A percentile compares a stretch with the other conserved stretches of the same genome.
phyloP scores from a whole-genome alignment of 202 grass and related monocot genomes.

The Cymbopogon flexuosus region DNA sequence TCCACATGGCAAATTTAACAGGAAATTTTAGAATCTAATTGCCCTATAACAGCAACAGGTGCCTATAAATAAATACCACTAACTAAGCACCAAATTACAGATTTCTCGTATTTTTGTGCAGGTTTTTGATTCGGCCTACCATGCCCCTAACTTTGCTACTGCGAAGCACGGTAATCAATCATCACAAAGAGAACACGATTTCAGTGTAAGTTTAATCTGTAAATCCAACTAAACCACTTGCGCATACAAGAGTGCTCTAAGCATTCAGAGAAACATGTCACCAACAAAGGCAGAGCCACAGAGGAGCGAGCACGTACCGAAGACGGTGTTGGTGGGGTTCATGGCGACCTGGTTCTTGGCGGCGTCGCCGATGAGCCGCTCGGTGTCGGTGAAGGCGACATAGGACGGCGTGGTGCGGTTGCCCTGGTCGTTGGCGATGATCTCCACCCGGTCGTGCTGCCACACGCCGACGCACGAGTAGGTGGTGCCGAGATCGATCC shows the following conservation, averaged over 20 bases:
- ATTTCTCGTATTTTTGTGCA: neutral
- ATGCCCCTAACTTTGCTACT: neutral
- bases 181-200: neutral
- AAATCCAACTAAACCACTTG: neutral
- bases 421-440: conserved; percentile 89
- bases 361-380: conserved; percentile 86
- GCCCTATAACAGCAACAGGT: neutral
- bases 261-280: neutral
- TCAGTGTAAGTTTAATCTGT: neutral
- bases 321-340: conserved; percentile 92
- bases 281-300: neutral
- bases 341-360: conserved; percentile 94
- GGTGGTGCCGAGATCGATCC: conserved; percentile 85
- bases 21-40: too few relatives aligned
- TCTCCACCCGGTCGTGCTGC: conserved; percentile 93
- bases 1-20: too few relatives aligned
- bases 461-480: conserved; percentile 94
- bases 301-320: conserved; percentile 44
- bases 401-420: conserved; percentile 89
- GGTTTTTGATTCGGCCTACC: neutral
- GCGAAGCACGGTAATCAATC: neutral
- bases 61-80: neutral
- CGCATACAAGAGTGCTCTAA: neutral
- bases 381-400: conserved; percentile 79
- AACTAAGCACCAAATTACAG: neutral